phyloP scores from a whole-genome alignment of 108 stramenopile species.

The Craspedostauros australis region DNA sequence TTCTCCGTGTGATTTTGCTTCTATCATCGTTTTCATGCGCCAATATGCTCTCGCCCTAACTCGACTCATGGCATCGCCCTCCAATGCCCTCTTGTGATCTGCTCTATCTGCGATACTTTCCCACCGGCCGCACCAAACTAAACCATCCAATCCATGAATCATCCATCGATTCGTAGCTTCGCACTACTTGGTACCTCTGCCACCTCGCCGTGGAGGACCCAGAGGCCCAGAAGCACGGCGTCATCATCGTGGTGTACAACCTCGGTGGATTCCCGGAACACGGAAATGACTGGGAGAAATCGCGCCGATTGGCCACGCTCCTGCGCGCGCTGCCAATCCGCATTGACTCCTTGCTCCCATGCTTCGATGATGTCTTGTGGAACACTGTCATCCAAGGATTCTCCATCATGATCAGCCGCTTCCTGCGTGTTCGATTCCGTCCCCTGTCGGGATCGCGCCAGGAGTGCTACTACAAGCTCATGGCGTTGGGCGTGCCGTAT shows the following conservation, averaged over 20 bases:
- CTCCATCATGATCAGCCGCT: slow-evolving; percentile 14
- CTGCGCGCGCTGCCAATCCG: slow-evolving; percentile 12
- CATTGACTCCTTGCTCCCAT: slow-evolving; percentile 15
- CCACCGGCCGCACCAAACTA: too few relatives aligned
- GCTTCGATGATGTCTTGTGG: slow-evolving; percentile 15
- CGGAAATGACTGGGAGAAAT: slow-evolving; percentile 27
- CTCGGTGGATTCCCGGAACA: slow-evolving; percentile 10
- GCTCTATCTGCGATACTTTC: too few relatives aligned
- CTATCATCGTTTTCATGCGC: too few relatives aligned
- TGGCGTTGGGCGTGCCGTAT: slow-evolving; percentile 4
- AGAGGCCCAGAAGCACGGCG: slow-evolving; percentile 16
- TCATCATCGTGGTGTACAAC: slow-evolving; percentile 27
- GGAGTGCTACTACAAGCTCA: slow-evolving; percentile 8
- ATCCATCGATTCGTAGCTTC: too few relatives aligned
- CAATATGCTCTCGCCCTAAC: too few relatives aligned
- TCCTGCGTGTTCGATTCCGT: slow-evolving; percentile 13
- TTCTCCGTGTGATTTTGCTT: too few relatives aligned
- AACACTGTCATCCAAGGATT: slow-evolving; percentile 9
- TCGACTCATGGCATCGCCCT: too few relatives aligned
- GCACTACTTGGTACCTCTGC: slow-evolving; percentile 14
- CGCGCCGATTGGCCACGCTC: slow-evolving; percentile 11
- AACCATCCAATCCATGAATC: too few relatives aligned
- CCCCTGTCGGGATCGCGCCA: neutral
- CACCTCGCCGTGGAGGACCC: slow-evolving; percentile 1
- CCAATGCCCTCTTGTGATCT: too few relatives aligned